Conservation (phyloP, 495 filamentous ascomycete genomes). For the Lepraria neglecta region DNA sequence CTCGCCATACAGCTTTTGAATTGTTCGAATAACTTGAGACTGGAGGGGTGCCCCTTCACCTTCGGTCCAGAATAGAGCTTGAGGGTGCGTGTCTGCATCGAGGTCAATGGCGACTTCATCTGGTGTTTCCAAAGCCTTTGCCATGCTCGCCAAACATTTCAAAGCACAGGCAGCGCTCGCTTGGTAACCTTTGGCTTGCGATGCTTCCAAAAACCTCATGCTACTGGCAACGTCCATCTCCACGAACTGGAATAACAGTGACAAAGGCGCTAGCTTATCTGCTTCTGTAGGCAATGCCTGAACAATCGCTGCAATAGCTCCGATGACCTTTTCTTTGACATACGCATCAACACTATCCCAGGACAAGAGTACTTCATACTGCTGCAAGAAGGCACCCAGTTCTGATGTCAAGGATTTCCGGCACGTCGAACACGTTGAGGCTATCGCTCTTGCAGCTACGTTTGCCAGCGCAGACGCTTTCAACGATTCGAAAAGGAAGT, state of each 20-base stretch:
- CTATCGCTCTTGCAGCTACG: constrained; percentile 74
- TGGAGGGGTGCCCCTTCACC: constrained; percentile 51
- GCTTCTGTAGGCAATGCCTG: constrained; percentile 65
- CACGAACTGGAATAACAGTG: constrained; percentile 59
- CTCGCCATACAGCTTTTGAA: constrained; percentile 35
- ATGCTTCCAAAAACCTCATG: constrained; percentile 28
- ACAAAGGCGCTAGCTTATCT: constrained; percentile 54
- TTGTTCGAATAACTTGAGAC: constrained; percentile 50
- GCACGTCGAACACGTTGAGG: constrained; percentile 73
- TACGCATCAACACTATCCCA: constrained; percentile 57
- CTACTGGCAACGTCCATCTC: constrained; percentile 52
- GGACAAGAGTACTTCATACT: constrained; percentile 60
- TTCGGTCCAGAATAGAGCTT: constrained; percentile 53
- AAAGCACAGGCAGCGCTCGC: constrained; percentile 43
- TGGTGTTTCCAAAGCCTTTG: constrained; percentile 69
- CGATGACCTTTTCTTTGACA: constrained; percentile 74
- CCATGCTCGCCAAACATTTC: constrained; percentile 68
- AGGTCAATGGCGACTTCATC: constrained; percentile 64
- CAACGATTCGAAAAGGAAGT: constrained; percentile 73
- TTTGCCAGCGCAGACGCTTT: constrained; percentile 58
- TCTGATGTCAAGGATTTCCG: constrained; percentile 63
- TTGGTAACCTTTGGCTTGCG: constrained; percentile 29
- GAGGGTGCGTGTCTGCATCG: constrained; percentile 32
- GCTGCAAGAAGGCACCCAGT: constrained; percentile 67
- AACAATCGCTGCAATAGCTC: constrained; percentile 77